These are phyloP conservation scores for Phtheirospermum japonicum DNA, from an alignment of 257 asterid genomes.

Conservation along the genomic window DNA sequence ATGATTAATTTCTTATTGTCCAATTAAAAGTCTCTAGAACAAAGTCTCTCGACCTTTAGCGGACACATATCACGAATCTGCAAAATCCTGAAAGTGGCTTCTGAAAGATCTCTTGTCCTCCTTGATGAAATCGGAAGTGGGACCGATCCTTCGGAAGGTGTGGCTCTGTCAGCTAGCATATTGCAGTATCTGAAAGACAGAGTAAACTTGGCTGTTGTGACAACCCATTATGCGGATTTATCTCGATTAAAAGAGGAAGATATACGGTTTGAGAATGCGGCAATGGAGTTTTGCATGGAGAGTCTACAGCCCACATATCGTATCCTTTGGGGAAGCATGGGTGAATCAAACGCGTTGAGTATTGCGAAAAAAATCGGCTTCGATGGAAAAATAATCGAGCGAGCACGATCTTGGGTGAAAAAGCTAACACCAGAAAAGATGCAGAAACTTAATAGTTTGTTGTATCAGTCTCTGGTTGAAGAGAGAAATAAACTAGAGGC, in stretches of 20 bases:
- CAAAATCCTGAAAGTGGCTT: constrained; percentile 69
- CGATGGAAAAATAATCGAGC: constrained; percentile 55
- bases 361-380: constrained; percentile 83
- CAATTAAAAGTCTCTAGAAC: constrained; percentile 76
- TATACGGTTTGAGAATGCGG: constrained; percentile 85
- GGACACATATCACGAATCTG: constrained; percentile 85
- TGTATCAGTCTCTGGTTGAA: constrained; percentile 70
- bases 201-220: constrained; percentile 83
- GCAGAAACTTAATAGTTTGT: constrained; percentile 64
- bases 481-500: constrained; percentile 67
- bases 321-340: constrained; percentile 91
- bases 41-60: constrained; percentile 92
- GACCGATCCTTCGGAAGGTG: constrained; percentile 98
- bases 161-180: constrained; percentile 85
- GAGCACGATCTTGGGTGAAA: constrained; percentile 74
- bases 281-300: constrained; percentile 86
- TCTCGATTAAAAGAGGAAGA: constrained; percentile 78
- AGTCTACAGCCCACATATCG: constrained; percentile 77
- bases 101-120: constrained; percentile 82
- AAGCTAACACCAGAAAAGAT: constrained; percentile 79
- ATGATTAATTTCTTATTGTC: constrained; percentile 28
- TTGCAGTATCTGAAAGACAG: constrained; percentile 78
- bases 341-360: constrained; percentile 83
- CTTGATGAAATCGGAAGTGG: constrained; percentile 99
- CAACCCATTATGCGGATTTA: constrained; percentile 92